phyloP scores from a whole-genome alignment of 2,329 filamentous ascomycete genomes.

The Cordyceps cateniannulata region DNA sequence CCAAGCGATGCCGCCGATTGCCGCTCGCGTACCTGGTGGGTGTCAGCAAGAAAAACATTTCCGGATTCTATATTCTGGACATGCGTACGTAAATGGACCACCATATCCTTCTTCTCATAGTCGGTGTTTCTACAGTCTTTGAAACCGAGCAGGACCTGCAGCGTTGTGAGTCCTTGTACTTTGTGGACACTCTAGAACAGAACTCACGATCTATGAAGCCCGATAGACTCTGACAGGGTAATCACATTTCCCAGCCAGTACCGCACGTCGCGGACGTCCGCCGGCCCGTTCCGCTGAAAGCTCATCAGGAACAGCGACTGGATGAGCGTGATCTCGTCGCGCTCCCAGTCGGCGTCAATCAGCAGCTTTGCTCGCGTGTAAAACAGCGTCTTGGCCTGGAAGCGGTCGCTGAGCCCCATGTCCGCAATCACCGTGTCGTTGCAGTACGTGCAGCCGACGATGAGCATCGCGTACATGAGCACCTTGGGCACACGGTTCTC shows the following conservation, averaged over 20 bases:
- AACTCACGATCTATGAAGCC: conserved; percentile 34
- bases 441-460: conserved; percentile 48
- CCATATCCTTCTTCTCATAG: conserved; percentile 42
- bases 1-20: conserved; percentile 31
- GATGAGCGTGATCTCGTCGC: conserved; percentile 41
- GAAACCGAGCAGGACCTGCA: conserved; percentile 22
- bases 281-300: conserved; percentile 46
- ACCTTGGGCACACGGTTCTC: conserved; percentile 40
- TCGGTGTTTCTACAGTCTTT: conserved; percentile 21
- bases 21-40: conserved; percentile 27
- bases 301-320: conserved; percentile 49
- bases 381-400: conserved; percentile 42
- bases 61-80: not conserved
- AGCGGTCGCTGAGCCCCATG: conserved; percentile 41
- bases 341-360: conserved; percentile 47
- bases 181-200: conserved; percentile 3
- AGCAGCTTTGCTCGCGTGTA: conserved; percentile 45
- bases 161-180: not conserved
- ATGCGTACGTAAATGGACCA: conserved; percentile 45
- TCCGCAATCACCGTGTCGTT: conserved; percentile 36
- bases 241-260: conserved; percentile 47
- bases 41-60: conserved; percentile 10
- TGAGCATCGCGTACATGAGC: conserved; percentile 46
- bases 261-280: conserved; percentile 40
- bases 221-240: conserved; percentile 43